These are phyloP conservation scores for Candida dajiaensis DNA, from an alignment of 805 yeast species.

Conservation along the genomic window DNA sequence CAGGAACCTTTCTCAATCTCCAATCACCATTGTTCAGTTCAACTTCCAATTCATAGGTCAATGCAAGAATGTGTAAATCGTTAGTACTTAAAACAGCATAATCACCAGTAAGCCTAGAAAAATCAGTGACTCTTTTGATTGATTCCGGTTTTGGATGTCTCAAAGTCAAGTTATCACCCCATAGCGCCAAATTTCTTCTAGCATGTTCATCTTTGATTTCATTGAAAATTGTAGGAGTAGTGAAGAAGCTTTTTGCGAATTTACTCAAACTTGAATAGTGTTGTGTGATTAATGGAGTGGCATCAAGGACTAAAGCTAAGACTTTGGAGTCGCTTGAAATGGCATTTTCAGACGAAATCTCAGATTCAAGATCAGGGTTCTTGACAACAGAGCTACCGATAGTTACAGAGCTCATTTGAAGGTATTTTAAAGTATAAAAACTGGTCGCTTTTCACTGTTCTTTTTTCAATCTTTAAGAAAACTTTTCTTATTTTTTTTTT, in stretches of 20 bases:
- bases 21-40: conserved; percentile 65
- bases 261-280: conserved; percentile 66
- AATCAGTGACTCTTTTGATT: conserved; percentile 61
- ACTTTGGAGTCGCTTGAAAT: conserved; percentile 7
- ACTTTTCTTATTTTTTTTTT: not conserved
- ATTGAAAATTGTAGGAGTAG: conserved; percentile 85
- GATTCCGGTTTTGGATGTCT: conserved; percentile 72
- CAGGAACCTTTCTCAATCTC: conserved; percentile 69
- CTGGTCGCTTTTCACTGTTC: not conserved
- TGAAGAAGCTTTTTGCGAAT: conserved; percentile 66
- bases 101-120: conserved; percentile 90
- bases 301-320: conserved; percentile 70
- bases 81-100: conserved; percentile 79
- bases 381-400: not conserved
- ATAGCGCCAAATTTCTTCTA: conserved; percentile 67
- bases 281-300: conserved; percentile 90
- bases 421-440: too few species aligned
- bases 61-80: conserved; percentile 88
- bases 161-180: conserved; percentile 67
- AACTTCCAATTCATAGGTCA: conserved; percentile 80
- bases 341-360: not conserved
- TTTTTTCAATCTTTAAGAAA: not conserved
- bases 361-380: not conserved
- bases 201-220: conserved; percentile 87
- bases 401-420: not conserved